Base-by-base conservation (phyloP, 768 basidiomycete species). In the Mrakia frigida region DNA sequence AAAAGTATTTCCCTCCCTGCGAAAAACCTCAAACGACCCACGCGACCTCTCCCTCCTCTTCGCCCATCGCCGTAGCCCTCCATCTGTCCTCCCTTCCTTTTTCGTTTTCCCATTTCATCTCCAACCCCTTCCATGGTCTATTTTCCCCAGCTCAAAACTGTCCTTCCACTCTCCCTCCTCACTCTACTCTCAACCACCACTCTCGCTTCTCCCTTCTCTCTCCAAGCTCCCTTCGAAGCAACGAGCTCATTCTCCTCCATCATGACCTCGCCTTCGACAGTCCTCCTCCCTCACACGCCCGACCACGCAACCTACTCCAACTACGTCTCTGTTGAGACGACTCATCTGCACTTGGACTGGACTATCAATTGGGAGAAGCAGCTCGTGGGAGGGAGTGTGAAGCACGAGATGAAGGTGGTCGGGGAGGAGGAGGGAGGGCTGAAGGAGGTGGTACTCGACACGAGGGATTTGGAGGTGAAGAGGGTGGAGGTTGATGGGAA, bases 311-410 rank as follows among this genome's bases (percentile, higher is more conserved):
- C 91, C 0, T 91, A 93, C 81, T 87, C 92, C 33, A 97, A 97
- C 84, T 93, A 92, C 83, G 82, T 84, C 6, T 84, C 90, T 67
- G 86, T 94, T 79, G 82, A 85, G 3, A 89, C 91, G 0, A 86
- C 87, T 52, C 88, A 92, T 81, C 84, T 94, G 23, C 84, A 87
- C 31, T 88, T 97, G 70, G 87, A 91, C 79, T 96, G 93, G 94
- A 84, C 80, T 0, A 84, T 97, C 78, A 89, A 97, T 83, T 97
- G 93, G 82, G 80, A 85, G 0, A 81, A 85, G 4, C 83, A 89
- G 80, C 84, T 86, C 70, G 85, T 96, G 78, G 82, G 84, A 41
- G 94, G 95, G 0, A 86, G 87, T 28, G 92, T 87, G 13, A 87
- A 85, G 0, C 90, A 95, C 81, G 85, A 84, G 9, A 83, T 97